phyloP scores from a whole-genome alignment of 805 yeast species.

The Candida coquimbonensis region DNA sequence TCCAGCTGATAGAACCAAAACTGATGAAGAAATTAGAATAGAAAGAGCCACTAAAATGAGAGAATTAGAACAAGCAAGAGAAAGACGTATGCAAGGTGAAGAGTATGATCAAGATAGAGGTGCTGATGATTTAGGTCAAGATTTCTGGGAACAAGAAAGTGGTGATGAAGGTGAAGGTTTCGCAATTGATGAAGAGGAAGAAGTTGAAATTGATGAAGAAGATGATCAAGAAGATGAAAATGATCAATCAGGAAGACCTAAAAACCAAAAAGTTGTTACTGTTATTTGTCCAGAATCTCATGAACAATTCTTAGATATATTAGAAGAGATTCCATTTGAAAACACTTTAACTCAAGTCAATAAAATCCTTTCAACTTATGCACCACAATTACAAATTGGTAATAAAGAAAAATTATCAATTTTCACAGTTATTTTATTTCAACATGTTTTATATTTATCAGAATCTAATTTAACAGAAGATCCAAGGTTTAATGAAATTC shows the following conservation, averaged over 20 bases:
- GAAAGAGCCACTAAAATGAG: constrained; percentile 57
- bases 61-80: constrained; percentile 59
- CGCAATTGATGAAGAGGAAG: constrained; percentile 26
- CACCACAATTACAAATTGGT: constrained; percentile 75
- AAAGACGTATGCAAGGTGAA: constrained; percentile 65
- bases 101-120: constrained; percentile 38
- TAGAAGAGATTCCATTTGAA: constrained; percentile 29
- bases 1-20: constrained; percentile 76
- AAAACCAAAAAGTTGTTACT: constrained; percentile 11
- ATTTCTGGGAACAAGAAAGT: constrained; percentile 59
- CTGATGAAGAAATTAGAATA: constrained; percentile 58
- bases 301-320: constrained; percentile 32
- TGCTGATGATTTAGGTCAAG: constrained; percentile 64
- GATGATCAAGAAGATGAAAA: constrained; percentile 37
- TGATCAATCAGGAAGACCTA: constrained; percentile 21
- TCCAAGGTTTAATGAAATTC: constrained; percentile 27
- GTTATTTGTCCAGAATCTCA: constrained; percentile 43
- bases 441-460: constrained; percentile 49
- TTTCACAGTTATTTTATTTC: constrained; percentile 57
- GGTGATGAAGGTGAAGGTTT: constrained; percentile 36
- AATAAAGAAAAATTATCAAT: constrained; percentile 66
- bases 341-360: constrained; percentile 44
- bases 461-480: constrained; percentile 31
- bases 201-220: constrained; percentile 32
- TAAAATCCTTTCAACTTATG: constrained; percentile 51